Evolutionary conservation across 1,139 yeast genomes (phyloP), one percentile per base, ranked within the genome.

Genomic region (Pichia sp.): DNA sequence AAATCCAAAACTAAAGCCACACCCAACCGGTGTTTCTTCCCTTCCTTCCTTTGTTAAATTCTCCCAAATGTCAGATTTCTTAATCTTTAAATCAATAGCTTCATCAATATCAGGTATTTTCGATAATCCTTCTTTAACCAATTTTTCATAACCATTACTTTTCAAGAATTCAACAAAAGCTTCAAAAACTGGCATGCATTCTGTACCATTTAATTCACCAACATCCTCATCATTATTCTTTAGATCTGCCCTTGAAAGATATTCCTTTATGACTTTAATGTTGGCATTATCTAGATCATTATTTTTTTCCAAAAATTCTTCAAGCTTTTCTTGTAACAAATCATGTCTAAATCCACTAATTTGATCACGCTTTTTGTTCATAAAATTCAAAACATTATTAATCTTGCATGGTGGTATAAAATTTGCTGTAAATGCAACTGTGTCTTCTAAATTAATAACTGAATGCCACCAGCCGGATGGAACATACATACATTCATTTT

Each of bases 401-500:
- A 85, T 68, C 46, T 79, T 77, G 36, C 77, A 72, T 38, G 62
- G 62, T 0, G 96, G 95, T 7, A 87, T 92, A 65, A 88, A 89
- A 62, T 89, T 89, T 56, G 87, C 95, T 0, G 97, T 89, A 58
- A 88, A 67, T 0, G 96, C 90, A 39, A 85, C 82, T 18, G 83
- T 73, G 59, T 85, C 90, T 52, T 84, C 88, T 25, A 89, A 62
- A 59, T 89, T 89, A 24, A 88, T 85, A 25, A 89, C 97, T 39
- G 81, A 71, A 68, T 89, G 97, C 97, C 97, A 89, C 97, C 97
- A 89, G 1, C 95, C 95, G 22, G 90, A 75, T 3, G 97, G 97
- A 6, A 89, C 97, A 61, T 85, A 80, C 75, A 88, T 77, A 55
- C 88, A 82, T 63, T 89, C 95, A 7, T 92, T 92, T 0, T 90